Base-by-base conservation (phyloP, 805 yeast genomes). In the Pichia paraexigua region DNA sequence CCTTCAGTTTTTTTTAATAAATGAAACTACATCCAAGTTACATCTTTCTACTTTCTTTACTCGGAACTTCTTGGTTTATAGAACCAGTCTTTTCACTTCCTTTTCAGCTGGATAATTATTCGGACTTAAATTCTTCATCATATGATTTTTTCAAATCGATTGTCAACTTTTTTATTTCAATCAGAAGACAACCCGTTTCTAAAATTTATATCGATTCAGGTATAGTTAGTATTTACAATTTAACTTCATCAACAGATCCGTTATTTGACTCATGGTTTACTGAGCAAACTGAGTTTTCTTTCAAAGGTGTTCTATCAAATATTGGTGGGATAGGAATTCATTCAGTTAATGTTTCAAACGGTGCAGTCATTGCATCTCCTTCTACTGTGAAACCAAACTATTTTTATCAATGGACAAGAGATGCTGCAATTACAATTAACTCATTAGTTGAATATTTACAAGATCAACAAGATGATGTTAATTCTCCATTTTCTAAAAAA, bases 391-490 rank as follows among this genome's bases (percentile, higher is more conserved):
- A 72, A 24, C 98, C 98, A 1, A 77, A 92, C 67, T 92, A 92
- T 67, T 90, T 80, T 61, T 92, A 77, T 61, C 95, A 87, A 63
- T 92, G 98, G 98, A 76, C 80, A 5, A 76, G 98, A 63, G 98
- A 92, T 65, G 81, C 90, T 32, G 97, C 97, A 0, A 77, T 92
- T 48, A 82, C 95, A 0, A 74, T 85, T 42, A 78, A 78, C 51
- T 73, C 95, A 0, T 68, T 92, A 46, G 72, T 85, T 6, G 76
- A 79, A 50, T 71, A 73, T 56, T 69, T 82, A 54, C 72, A 72
- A 30, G 87, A 83, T 52, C 50, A 56, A 13, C 13, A 43, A 8
- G 24, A 47, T 24, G 48, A 54, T 9, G 60, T 66, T 43, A 55
- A 64, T 21, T 64, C 63, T 35, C 43, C 60, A 10, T 32, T 27